Base-by-base conservation (phyloP, 129 eudicot genomes). In the Helianthus tuberosus region DNA sequence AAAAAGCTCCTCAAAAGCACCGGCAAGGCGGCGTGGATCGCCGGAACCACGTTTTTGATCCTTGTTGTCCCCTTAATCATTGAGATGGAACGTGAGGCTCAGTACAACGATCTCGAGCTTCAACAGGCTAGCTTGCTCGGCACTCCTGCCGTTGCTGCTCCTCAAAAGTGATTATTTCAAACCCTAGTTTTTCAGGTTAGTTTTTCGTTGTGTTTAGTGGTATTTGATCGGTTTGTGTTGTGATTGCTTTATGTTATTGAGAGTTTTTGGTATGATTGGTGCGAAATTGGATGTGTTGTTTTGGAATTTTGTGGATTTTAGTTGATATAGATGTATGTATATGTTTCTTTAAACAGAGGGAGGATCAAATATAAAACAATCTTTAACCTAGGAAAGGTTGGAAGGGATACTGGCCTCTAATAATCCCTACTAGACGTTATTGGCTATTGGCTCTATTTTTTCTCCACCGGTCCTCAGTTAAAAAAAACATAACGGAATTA, bases 21-120 rank as follows among this genome's bases (percentile, higher is more conserved):
- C 5, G 92, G 92, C 29, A 89, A 75, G 79, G 96, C 96, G 6
- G 88, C 88, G 7, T 89, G 96, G 96, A 80, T 89, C 66, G 79
- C 70, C 48, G 87, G 80, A 66, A 87, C 90, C 1, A 82, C 96
- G 2, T 77, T 85, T 27, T 43, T 89, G 67, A 75, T 89, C 12
- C 82, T 89, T 6, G 82, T 71, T 0, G 68, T 89, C 13, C 96
- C 96, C 0, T 81, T 89, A 15, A 75, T 89, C 68, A 77, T 87
- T 11, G 84, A 71, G 86, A 79, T 86, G 87, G 96, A 89, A 5
- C 92, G 92, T 8, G 96, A 89, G 62, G 80, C 77, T 63, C 92
- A 89, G 71, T 52, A 80, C 20, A 83, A 78, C 41, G 92, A 86
- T 20, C 68, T 81, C 17, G 96, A 89, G 77, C 67, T 80, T 11